Evolutionary conservation across 163 green algal species (phyloP).

Genomic region (Coccomyxa subellipsoidea): DNA sequence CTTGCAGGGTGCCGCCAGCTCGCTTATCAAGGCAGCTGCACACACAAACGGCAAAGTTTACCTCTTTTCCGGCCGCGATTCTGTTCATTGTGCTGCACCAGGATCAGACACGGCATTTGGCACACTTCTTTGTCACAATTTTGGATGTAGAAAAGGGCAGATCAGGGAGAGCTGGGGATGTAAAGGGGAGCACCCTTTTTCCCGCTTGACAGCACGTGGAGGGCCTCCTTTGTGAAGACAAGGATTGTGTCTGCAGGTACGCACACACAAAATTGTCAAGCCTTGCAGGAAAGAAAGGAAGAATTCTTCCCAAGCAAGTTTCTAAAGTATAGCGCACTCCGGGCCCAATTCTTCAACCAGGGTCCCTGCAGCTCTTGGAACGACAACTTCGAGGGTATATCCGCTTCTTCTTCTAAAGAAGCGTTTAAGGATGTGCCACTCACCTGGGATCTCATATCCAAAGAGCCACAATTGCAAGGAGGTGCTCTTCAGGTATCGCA

Average conservation of each 20-base stretch:
- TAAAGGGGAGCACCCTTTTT: constrained; percentile 73
- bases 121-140: too few species aligned
- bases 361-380: too few species aligned
- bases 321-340: too few species aligned
- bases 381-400: too few species aligned
- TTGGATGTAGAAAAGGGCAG: too few species aligned
- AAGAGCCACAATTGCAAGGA: constrained; percentile 94
- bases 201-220: constrained; percentile 76
- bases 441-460: constrained; percentile 92
- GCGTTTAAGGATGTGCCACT: neutral
- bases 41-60: too few species aligned
- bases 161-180: too few species aligned
- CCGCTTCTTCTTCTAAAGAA: too few species aligned
- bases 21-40: constrained; percentile 70
- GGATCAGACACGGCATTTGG: too few species aligned
- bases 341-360: too few species aligned
- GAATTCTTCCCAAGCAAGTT: neutral
- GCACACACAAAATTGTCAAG: neutral
- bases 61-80: too few species aligned
- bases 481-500: constrained; percentile 92
- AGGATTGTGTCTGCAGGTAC: constrained; percentile 80
- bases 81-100: too few species aligned
- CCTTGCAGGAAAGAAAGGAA: neutral
- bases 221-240: constrained; percentile 65
- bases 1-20: constrained; percentile 43